phyloP scores from a whole-genome alignment of 768 basidiomycete species.

The Tulasnella sp. region DNA sequence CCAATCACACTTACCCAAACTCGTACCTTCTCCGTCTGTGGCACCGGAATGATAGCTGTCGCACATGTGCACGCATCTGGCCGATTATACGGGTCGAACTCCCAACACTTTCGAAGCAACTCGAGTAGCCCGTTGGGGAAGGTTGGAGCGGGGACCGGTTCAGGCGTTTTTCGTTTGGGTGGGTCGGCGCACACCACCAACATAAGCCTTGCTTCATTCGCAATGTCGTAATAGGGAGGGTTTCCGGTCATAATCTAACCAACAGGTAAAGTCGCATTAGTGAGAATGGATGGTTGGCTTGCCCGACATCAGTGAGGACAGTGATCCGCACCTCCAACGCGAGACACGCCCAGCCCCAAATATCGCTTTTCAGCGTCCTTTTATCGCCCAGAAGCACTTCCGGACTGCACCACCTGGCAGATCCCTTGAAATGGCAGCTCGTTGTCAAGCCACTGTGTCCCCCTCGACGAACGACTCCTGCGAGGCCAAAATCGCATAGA shows the following conservation, averaged over 20 bases:
- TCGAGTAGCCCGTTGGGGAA: background rate
- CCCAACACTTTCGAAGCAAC: background rate
- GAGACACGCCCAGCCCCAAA: background rate
- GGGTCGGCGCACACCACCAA: background rate
- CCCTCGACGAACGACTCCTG: background rate
- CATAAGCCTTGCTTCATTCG: background rate
- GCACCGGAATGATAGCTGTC: background rate
- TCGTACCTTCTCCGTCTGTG: background rate
- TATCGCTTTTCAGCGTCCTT: background rate
- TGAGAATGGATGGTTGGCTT: too few species aligned
- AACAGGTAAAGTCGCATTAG: background rate
- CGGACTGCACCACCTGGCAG: background rate
- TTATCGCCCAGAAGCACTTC: background rate
- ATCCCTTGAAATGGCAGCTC: background rate
- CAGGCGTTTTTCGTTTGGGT: background rate
- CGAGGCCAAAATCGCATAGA: constrained; percentile 6
- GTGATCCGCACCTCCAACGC: background rate
- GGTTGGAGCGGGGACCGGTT: background rate
- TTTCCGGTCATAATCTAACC: background rate
- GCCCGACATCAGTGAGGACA: background rate
- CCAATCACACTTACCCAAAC: background rate
- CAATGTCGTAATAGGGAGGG: background rate
- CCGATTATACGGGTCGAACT: background rate
- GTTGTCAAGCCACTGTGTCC: background rate
- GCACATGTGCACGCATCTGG: background rate